These are phyloP conservation scores for Ceratobasidium sp. DNA, from an alignment of 1,284 basidiomycete genomes.

Conservation along the genomic window DNA sequence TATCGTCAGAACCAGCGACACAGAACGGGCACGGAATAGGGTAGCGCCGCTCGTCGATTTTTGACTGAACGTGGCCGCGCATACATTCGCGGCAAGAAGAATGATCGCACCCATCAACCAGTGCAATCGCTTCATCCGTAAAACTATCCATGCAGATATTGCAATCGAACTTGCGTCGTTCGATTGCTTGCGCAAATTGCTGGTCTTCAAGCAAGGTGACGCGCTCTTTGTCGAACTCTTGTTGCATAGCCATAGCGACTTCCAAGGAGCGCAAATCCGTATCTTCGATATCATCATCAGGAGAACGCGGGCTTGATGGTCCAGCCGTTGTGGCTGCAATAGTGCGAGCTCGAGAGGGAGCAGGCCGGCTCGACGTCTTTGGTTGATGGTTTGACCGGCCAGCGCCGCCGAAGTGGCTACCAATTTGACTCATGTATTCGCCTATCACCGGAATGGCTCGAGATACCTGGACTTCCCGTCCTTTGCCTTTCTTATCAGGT, in stretches of 20 bases:
- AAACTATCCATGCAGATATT: conserved; percentile 70
- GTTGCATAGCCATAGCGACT: conserved; percentile 62
- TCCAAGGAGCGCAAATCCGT: conserved; percentile 46
- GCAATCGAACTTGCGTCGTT: conserved; percentile 64
- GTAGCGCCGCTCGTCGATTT: conserved; percentile 68
- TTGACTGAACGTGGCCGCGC: conserved; percentile 61
- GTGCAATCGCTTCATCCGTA: conserved; percentile 64
- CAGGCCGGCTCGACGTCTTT: background rate
- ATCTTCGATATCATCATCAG: background rate
- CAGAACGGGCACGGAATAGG: conserved; percentile 75
- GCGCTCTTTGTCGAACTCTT: conserved; percentile 65
- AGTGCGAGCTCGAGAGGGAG: background rate
- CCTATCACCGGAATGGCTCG: background rate
- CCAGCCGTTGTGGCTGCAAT: background rate
- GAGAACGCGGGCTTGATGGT: background rate
- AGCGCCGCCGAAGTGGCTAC: background rate
- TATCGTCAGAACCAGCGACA: conserved; percentile 4
- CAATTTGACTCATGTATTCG: background rate
- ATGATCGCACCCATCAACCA: conserved; percentile 67
- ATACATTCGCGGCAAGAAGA: conserved; percentile 71
- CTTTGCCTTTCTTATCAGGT: conserved; percentile 3
- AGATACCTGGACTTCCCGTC: background rate
- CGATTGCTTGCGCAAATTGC: background rate
- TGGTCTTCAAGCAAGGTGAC: conserved; percentile 51
- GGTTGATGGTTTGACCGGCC: background rate